phyloP scores from a whole-genome alignment of 495 filamentous ascomycete genomes.

The Xylaria longipes region DNA sequence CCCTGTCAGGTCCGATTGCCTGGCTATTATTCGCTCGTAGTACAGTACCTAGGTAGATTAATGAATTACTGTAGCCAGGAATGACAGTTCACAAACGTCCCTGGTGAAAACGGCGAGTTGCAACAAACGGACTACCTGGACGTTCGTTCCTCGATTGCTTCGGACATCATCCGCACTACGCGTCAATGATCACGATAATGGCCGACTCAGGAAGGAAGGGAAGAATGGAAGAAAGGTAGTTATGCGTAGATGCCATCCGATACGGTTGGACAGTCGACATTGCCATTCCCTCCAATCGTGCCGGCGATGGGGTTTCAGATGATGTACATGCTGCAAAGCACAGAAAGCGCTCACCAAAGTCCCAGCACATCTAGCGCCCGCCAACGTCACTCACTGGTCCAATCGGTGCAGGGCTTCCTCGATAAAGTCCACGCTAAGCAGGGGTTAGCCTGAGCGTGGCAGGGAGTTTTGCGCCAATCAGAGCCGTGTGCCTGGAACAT shows the following conservation, averaged over 20 bases:
- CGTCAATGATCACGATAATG: not conserved
- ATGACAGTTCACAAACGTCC: not conserved
- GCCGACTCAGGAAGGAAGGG: not conserved
- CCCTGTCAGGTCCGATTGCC: conserved; percentile 10
- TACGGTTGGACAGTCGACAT: not conserved
- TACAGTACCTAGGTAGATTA: not conserved
- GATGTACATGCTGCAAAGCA: conserved; percentile 18
- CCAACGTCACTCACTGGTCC: not conserved
- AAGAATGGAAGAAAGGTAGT: not conserved
- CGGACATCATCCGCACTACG: not conserved
- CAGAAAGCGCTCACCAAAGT: conserved; percentile 9
- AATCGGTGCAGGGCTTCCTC: not conserved
- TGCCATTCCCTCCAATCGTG: not conserved
- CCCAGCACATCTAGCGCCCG: not conserved
- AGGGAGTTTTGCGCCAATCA: conserved; percentile 17
- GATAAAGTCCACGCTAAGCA: not conserved
- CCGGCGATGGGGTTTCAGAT: conserved; percentile 18
- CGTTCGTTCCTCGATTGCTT: conserved; percentile 1
- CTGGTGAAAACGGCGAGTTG: not conserved
- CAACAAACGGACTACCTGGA: not conserved
- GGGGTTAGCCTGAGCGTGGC: not conserved
- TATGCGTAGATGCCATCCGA: conserved; percentile 1
- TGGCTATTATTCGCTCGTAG: conserved; percentile 10
- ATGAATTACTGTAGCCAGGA: conserved; percentile 16
- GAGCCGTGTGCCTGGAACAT: not conserved